Base-by-base conservation (phyloP, 2,329 filamentous ascomycete species). In the Ophiostoma pallidulum region DNA sequence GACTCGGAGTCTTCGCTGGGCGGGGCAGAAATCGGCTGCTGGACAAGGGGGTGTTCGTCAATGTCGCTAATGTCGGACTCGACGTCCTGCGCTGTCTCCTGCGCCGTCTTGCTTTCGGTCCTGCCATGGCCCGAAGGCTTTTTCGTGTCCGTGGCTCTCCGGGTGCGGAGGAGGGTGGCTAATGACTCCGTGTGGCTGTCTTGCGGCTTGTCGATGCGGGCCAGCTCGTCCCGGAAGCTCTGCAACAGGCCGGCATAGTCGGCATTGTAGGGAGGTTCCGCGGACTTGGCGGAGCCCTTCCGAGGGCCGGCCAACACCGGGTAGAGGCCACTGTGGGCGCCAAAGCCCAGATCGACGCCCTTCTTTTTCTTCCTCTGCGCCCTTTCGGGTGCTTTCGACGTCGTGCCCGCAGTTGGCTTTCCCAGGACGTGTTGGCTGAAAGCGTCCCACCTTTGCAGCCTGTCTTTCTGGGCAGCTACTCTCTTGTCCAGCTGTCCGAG, bases 361-460 rank as follows among this genome's bases (percentile, higher is more conserved):
- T 60, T 69, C n/a, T 59, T 60, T 22, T 51, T 61, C 46, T 50
- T 51, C 28, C 47, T 47, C 14, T 48, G 45, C 35, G 52, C 61
- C 22, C 1, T 54, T 54, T 3, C 57, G 58, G n/a, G 51, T 53
- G 51, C 10, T 32, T 50, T 31, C 22, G 54, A 52, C 16, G 16
- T 10, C 31, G 2, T 29, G 12, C 20, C 64, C 4, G 1, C 13
- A 19, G 29, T 29, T 8, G 28, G 36, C 41, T 24, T 59, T 1
- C 67, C 65, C 19, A 73, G 71, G 51, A 73, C 63, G 16, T 64
- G 65, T 54, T 69, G 65, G 52, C 76, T 70, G 52, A 88, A 87
- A n/a, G 70, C 71, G 56, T 83, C 75, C 89, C 88, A 94, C 61
- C 75, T 80, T 45, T 77, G 72, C 24, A 95, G 63, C 33, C 88